Base-by-base conservation (phyloP, 176 grass and related monocot species). In the Musa troglodytarum region DNA sequence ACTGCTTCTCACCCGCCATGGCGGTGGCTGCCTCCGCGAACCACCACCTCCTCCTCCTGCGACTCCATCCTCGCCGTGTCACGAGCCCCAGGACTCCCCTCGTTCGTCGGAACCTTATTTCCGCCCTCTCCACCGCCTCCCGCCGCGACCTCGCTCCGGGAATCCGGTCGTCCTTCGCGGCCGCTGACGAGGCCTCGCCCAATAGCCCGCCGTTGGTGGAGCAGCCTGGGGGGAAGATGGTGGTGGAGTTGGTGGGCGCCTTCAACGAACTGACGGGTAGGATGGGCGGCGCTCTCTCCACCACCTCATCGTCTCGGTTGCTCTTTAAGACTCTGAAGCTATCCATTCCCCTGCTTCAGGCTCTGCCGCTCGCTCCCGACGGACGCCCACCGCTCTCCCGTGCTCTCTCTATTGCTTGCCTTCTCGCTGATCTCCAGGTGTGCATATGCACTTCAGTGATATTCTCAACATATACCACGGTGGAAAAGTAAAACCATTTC, bases 341-440 rank as follows among this genome's bases (percentile, higher is more conserved):
- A 26, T 89, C 90, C 8, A 87, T 97, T 59, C 88, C 90, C 9
- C 64, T 82, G 17, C 93, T 97, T 54, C 93, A 92, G 62, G 69
- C 88, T 11, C 69, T 79, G 56, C 81, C 85, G 52, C 61, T 87
- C 9, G 85, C 80, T 1, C 49, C 75, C 22, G 85, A 80, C 21
- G 90, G 88, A 1, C 90, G 90, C 1, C 14, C 69, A n/a, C 79
- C 81, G 7, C 85, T 97, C 21, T 75, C 83, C 14, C 90, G 93
- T 50, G 93, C 86, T 10, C 87, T 97, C 13, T 81, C 84, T 24
- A 80, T 93, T 65, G 93, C 88, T 20, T 83, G 76, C 10, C 83
- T 92, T 3, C 85, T 97, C 9, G 93, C 93, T 21, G 93, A 97
- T 72, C 93, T 97, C 50, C 93, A 97, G 90, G 93, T 96, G 22